Evolutionary conservation across 106 monocot species (phyloP), one percentile per base, ranked within the genome.

Genomic region (Allium cepa): DNA sequence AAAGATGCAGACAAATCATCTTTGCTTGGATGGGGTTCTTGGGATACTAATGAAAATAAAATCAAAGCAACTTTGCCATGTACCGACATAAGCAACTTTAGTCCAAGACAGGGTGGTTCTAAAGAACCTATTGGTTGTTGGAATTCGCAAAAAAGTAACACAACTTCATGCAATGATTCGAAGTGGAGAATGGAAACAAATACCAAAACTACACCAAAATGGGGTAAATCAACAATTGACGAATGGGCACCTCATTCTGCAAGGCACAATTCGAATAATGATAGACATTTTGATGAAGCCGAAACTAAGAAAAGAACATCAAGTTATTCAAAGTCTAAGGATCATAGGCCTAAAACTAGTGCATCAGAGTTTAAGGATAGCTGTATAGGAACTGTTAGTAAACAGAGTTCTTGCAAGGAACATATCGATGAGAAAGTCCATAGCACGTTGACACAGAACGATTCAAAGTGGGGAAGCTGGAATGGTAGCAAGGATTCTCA

Each of bases 191-290:
- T 13, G 27, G 22, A 10, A 10, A 69, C 4, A 56, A 69, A 9
- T 69, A 46, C 68, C 50, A 56, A 56, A 8, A 46, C 15, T 69
- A 45, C 56, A 52, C 53, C 53, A 8, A 53, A 45, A 11, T 69
- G 45, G 0, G 36, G 45, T 7, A 15, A 9, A 49, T n/a, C 53
- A 55, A 4, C 7, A 36, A 36, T 36, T 36, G 36, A 36, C 5
- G 36, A 36, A 36, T 1, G 36, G 36, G 62, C 62, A 62, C 36
- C 3, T 36, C 11, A 10, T 36, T 62, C 62, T 62, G 17, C 59
- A 11, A 59, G 59, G 17, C 4, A 9, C 9, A 59, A 18, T 9
- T 8, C 8, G 9, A 26, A n/a, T 6, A 18, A 17, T 18, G 13
- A 17, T 17, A 0, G 16, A 18, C 26, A 17, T 26, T 28, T 7